phyloP scores from a whole-genome alignment of 441 rosid species.

The Pelargonium australe region DNA sequence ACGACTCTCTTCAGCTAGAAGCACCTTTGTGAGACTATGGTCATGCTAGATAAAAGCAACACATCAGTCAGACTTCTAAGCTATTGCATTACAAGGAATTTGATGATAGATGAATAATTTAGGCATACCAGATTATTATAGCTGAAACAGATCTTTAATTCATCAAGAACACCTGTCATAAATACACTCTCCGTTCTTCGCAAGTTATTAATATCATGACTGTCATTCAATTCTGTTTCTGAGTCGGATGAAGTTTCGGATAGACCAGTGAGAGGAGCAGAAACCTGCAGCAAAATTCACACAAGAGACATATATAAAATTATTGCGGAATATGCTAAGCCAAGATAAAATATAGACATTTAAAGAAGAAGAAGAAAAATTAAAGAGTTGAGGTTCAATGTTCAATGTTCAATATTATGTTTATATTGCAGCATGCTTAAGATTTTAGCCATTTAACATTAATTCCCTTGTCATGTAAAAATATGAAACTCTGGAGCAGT shows the following conservation, averaged over 20 bases:
- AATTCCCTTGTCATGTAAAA: not conserved
- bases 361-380: not conserved
- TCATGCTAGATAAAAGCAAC: slow-evolving; percentile 44
- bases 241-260: slow-evolving; percentile 91
- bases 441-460: not conserved
- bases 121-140: slow-evolving; percentile 57
- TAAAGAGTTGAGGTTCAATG: not conserved
- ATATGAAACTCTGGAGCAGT: not conserved
- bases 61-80: slow-evolving; percentile 29
- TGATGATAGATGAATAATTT: slow-evolving; percentile 16
- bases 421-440: not conserved
- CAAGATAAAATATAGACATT: not conserved
- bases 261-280: slow-evolving; percentile 77
- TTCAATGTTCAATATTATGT: not conserved
- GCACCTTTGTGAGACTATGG: slow-evolving; percentile 59
- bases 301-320: slow-evolving; percentile 11
- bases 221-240: slow-evolving; percentile 48
- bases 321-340: not conserved
- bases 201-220: slow-evolving; percentile 32
- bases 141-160: slow-evolving; percentile 72
- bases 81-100: slow-evolving; percentile 18
- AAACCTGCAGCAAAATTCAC: slow-evolving; percentile 43
- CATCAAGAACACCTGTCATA: slow-evolving; percentile 88
- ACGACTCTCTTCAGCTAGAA: slow-evolving; percentile 69
- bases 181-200: slow-evolving; percentile 58